Evolutionary conservation across 805 yeast species (phyloP), one percentile per base, ranked within the genome.

Genomic region (Starmerella sirachaensis): DNA sequence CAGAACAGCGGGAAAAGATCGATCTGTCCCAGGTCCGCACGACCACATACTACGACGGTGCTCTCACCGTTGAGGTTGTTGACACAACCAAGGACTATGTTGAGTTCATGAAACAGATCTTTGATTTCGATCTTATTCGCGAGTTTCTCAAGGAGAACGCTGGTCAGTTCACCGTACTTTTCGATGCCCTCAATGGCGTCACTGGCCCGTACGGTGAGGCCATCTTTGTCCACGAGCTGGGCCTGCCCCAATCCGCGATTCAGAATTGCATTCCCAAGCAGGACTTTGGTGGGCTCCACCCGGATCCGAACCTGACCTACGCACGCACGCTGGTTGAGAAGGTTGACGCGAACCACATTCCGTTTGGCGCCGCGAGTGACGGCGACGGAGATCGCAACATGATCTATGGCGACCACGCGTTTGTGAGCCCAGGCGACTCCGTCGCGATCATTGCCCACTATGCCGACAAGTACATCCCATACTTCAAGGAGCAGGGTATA

Each of bases 381-480:
- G 98, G 98, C 60, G 98, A 88, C 53, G 98, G 98, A 60, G 98
- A 88, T 58, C 76, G 98, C 64, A 88, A 88, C 60, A 88, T 88
- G 98, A 88, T 88, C 54, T 91, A 91, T 60, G 98, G 98, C 43
- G 84, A 83, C 28, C 79, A 79, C 32, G 72, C 96, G 2, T 88
- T 88, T 60, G 97, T 88, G 11, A 85, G 96, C 1, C 98, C 98
- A 7, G 97, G 98, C 57, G 98, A 88, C 60, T 81, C 94, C 4
- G 97, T 88, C 23, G 97, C 98, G 29, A 88, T 88, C 49, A 88
- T 88, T 57, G 86, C 96, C 13, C 96, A 91, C 63, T 81, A 88
- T 55, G 91, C 94, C 12, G 60, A 65, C n/a, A 72, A 70, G 48
- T 61, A 66, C 39, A 88, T 88, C 50, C 98, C 98, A n/a, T 91